Evolutionary conservation across 2,329 filamentous ascomycete genomes (phyloP), one percentile per base, ranked within the genome.

Genomic region (Sarocladiaceae sp.): DNA sequence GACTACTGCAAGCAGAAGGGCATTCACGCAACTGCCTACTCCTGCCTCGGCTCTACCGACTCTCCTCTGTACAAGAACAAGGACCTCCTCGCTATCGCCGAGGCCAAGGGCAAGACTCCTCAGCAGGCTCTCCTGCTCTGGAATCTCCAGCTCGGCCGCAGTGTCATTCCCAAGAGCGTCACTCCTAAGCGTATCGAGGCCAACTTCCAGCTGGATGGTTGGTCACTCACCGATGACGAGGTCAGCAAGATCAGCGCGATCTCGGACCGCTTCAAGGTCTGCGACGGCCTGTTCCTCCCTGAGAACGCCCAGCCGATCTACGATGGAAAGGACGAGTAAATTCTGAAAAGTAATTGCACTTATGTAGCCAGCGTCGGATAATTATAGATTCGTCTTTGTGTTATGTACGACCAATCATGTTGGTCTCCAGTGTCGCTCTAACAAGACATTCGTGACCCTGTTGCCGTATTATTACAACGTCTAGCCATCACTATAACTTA

Each of bases 81-180:
- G 58, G 81, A 78, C 17, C 75, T 91, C 23, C 72, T 78, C 53
- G 70, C 76, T 54, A 72, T 90, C 49, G 87, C 87, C 28, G 71
- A 84, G 64, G 71, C 69, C 58, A 87, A 88, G 73, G 79, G 79
- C 64, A 84, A 84, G 74, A 83, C 84, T 13, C 75, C 80, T 10
- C 85, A 91, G 74, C 87, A 95, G 76, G 81, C 91, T 50, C 72
- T 94, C 61, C 72, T 96, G 57, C 75, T 84, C 61, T 96, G 90
- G 89, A 90, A 89, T 57, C 72, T 95, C 52, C 82, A 88, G 67
- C 84, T 90, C 65, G 89, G 87, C 54, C 90, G 86, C 76, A 87
- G 83, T 58, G 89, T 96, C 50, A 90, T 96, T 62, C 90, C 90
- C 62, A 96, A 96, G 79, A 87, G 82, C 50, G 87, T 92, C 54